These are phyloP conservation scores for Castanopsis chinensis DNA, from an alignment of 306 rosid species.

Conservation along the genomic window DNA sequence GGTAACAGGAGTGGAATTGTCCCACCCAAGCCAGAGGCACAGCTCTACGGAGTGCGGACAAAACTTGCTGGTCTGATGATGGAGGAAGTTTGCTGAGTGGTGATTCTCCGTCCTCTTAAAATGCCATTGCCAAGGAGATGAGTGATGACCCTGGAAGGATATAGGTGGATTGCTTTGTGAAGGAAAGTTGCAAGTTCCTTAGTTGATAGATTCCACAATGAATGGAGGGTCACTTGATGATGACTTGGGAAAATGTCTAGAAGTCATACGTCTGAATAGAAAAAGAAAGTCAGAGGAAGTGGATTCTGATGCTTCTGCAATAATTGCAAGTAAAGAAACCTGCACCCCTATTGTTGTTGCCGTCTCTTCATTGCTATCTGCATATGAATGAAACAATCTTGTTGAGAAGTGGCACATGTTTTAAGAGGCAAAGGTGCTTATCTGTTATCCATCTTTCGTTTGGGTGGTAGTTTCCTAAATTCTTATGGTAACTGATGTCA, in stretches of 20 bases:
- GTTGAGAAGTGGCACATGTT: slow-evolving; percentile 33
- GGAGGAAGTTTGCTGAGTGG: slow-evolving; percentile 23
- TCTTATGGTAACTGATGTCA: background rate
- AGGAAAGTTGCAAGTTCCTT: slow-evolving; percentile 27
- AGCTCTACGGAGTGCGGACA: slow-evolving; percentile 25
- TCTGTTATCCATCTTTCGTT: background rate
- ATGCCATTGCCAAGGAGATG: slow-evolving; percentile 12
- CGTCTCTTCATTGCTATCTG: slow-evolving; percentile 24
- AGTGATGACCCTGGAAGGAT: slow-evolving; percentile 24
- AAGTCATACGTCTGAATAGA: slow-evolving; percentile 42
- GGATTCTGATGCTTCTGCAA: slow-evolving; percentile 40
- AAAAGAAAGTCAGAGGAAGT: slow-evolving; percentile 39
- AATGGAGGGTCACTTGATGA: slow-evolving; percentile 18
- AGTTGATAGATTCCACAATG: slow-evolving; percentile 16
- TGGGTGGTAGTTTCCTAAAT: slow-evolving; percentile 7
- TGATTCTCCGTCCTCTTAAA: slow-evolving; percentile 17
- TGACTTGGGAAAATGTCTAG: slow-evolving; percentile 29
- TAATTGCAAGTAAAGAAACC: slow-evolving; percentile 27
- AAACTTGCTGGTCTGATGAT: slow-evolving; percentile 12
- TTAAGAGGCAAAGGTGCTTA: slow-evolving; percentile 55
- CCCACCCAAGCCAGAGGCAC: slow-evolving; percentile 11
- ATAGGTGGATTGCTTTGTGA: slow-evolving; percentile 24
- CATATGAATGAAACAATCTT: slow-evolving; percentile 12
- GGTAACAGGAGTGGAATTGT: slow-evolving; percentile 9
- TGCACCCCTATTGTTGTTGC: slow-evolving; percentile 23